phyloP scores from a whole-genome alignment of 2,329 filamentous ascomycete genomes.

The Aspergillus costaricaensis region DNA sequence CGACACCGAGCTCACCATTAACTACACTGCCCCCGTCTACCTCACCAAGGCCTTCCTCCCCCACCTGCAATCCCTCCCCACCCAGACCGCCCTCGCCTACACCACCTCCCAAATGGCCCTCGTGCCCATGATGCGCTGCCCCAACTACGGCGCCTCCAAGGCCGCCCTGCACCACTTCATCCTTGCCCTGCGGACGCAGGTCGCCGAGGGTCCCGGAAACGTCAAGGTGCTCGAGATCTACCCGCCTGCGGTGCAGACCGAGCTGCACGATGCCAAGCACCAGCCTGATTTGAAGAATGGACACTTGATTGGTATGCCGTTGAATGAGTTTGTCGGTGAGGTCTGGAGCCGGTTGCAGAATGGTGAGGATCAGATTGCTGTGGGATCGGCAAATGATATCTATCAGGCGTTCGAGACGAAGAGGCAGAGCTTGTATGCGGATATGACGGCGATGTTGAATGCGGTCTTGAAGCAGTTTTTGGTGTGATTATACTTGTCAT shows the following conservation, averaged over 20 bases:
- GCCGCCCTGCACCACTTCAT: slow-evolving; percentile 59
- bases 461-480: slow-evolving; percentile 24
- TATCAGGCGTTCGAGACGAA: slow-evolving; percentile 52
- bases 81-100: slow-evolving; percentile 47
- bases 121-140: slow-evolving; percentile 50
- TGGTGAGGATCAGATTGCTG: slow-evolving; percentile 55
- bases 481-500: too few relatives aligned
- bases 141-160: slow-evolving; percentile 59
- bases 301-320: slow-evolving; percentile 55
- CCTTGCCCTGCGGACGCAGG: slow-evolving; percentile 53
- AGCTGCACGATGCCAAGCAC: slow-evolving; percentile 57
- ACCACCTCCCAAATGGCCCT: slow-evolving; percentile 56
- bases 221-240: slow-evolving; percentile 59
- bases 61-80: slow-evolving; percentile 49
- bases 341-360: slow-evolving; percentile 49
- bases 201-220: slow-evolving; percentile 43
- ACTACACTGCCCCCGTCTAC: slow-evolving; percentile 53
- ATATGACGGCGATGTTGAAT: slow-evolving; percentile 27
- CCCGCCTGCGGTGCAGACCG: slow-evolving; percentile 59
- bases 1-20: slow-evolving; percentile 52
- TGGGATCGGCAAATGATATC: slow-evolving; percentile 46
- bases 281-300: slow-evolving; percentile 57
- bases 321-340: slow-evolving; percentile 54
- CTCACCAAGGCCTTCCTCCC: slow-evolving; percentile 55
- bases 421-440: slow-evolving; percentile 47